Evolutionary conservation across 768 basidiomycete genomes (phyloP).

Genomic region (Leccinum longicurvipes): DNA sequence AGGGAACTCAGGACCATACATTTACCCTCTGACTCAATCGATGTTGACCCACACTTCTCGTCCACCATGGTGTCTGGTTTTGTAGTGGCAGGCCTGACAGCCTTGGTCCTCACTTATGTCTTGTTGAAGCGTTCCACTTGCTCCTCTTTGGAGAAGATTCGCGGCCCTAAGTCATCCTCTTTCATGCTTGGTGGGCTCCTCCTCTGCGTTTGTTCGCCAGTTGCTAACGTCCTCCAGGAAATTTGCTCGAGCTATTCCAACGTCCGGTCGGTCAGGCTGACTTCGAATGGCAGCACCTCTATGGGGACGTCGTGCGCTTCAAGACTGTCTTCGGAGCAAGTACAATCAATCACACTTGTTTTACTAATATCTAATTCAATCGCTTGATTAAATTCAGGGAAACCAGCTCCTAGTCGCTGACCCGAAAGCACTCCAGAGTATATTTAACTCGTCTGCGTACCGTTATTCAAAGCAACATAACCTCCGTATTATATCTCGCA

Average conservation of each 20-base stretch:
- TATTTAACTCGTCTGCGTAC: constrained; percentile 44
- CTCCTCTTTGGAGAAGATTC: constrained; percentile 16
- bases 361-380: constrained; percentile 7
- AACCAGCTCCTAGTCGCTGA: constrained; percentile 46
- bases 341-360: background rate
- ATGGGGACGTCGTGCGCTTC: constrained; percentile 30
- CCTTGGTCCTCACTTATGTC: constrained; percentile 6
- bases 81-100: constrained; percentile 1
- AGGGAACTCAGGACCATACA: background rate
- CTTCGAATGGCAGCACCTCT: constrained; percentile 30
- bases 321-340: constrained; percentile 29
- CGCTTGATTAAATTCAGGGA: constrained; percentile 29
- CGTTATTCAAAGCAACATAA: constrained; percentile 38
- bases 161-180: constrained; percentile 23
- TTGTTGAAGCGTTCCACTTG: background rate
- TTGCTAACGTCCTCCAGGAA: constrained; percentile 24
- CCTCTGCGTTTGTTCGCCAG: constrained; percentile 11
- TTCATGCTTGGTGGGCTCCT: constrained; percentile 15
- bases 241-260: constrained; percentile 31
- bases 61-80: constrained; percentile 13
- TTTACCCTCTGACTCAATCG: background rate
- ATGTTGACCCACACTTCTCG: background rate
- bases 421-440: constrained; percentile 40
- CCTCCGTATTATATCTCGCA: constrained; percentile 14
- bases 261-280: constrained; percentile 24